Base-by-base conservation (phyloP, 2,329 filamentous ascomycete genomes). In the Pseudomassariella vexata region DNA sequence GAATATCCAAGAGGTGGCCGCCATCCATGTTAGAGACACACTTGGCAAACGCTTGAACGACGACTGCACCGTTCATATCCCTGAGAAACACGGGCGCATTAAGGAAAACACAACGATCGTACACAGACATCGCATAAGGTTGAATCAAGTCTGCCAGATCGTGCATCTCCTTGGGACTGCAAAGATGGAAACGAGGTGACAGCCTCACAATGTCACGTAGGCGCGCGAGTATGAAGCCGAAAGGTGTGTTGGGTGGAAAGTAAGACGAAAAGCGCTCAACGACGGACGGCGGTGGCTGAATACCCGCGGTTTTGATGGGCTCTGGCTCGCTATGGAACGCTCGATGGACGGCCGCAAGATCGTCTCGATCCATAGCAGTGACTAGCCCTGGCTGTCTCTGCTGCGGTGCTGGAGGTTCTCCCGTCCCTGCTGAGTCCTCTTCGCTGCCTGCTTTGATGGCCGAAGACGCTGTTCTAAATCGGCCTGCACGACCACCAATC, bases 401-500 rank as follows among this genome's bases (percentile, higher is more conserved):
- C 38, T 53, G 36, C 29, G 37, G 29, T 17, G 43, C 22, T 2
- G 40, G 39, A 23, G 25, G 33, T 52, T 15, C 39, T 38, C 16
- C 43, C 43, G 10, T 50, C 43, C 5, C 42, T 38, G 42, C 31
- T 28, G 27, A 30, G 24, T 40, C 35, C n/a, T 24, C 30, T 5
- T 27, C 24, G 6, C 37, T 19, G 6, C 31, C 23, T 6, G 24
- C 35, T 16, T 51, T 36, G 28, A 60, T 59, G 18, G 70, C 68
- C 49, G 83, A 70, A 18, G 70, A 65, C 3, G 85, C 85, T 18
- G 82, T 81, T 35, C 81, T 79, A 58, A 81, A 98, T 27, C 92
- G 81, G 18, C 92, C 92, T 9, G 92, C 92, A 44, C 92, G 79
- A 12, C 92, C 92, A 30, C 80, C 92, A 49, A 98, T 98, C 53